Evolutionary conservation across 768 basidiomycete genomes (phyloP), one percentile per base, ranked within the genome.

Genomic region (Boletus tomentosulus): DNA sequence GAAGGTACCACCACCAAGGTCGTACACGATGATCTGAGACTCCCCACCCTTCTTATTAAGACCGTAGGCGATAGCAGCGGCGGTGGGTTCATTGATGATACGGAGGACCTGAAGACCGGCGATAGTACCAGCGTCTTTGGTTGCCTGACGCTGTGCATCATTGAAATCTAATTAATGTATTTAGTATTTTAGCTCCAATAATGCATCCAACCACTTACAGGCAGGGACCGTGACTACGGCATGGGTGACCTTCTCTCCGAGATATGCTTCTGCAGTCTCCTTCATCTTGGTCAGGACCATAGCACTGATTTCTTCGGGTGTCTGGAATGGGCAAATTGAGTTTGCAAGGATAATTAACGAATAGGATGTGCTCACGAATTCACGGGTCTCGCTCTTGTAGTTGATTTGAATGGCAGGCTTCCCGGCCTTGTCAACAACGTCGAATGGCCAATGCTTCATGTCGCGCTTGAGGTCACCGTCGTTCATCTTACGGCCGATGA

Each of bases 231-330:
- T 98, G 69, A 98, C 92, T 47, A 98, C 95, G 55, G 96, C 95
- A 72, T 98, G 92, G 56, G 93, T 93, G 69, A 98, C 94, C 72
- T 91, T 89, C 66, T 92, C 83, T 64, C 94, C 94, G 55, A 98
- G 89, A 75, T 96, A 98, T 16, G 94, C 89, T 80, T 98, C 96
- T 53, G 96, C 96, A 27, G 93, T 98, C 78, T 98, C 96, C 82
- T 97, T 98, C 96, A 98, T 98, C 81, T 98, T 98, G 56, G 73
- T 77, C 51, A 98, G 78, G 64, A 98, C 81, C 96, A 98, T 98
- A 54, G 96, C 94, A 41, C 86, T 89, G 62, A 98, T 85, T 75
- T 97, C 93, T 71, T 96, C 94, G 7, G 94, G 89, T 1, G 91
- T 86, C 92, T 93, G 43, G 16, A n/a, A 46, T 11, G 1, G 3